These are phyloP conservation scores for Huntiella bhutanensis DNA, from an alignment of 2,329 filamentous ascomycete genomes.

Conservation along the genomic window DNA sequence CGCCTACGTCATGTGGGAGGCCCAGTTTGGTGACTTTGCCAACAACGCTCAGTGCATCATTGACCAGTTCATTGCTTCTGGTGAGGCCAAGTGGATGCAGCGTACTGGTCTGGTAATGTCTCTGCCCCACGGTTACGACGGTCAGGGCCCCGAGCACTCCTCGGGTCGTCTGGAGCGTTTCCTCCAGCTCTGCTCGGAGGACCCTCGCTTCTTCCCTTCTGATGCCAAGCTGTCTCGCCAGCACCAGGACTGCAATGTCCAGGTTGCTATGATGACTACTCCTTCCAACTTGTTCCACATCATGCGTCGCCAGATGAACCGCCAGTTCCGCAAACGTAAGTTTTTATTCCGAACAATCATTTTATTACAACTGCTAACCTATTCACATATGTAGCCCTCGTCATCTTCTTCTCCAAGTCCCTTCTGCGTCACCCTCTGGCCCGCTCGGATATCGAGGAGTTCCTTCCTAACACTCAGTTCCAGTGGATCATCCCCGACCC, in stretches of 20 bases:
- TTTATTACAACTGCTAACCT: background rate
- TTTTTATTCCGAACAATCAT: constrained; percentile 14
- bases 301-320: constrained; percentile 91
- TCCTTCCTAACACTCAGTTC: constrained; percentile 83
- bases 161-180: constrained; percentile 95
- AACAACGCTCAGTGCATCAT: constrained; percentile 99
- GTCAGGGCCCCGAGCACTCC: constrained; percentile 94
- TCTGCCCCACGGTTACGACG: constrained; percentile 92
- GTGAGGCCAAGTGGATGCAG: constrained; percentile 97
- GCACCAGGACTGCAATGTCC: constrained; percentile 99
- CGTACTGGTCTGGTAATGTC: constrained; percentile 92
- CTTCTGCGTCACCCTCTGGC: constrained; percentile 86
- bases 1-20: constrained; percentile 97
- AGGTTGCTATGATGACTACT: constrained; percentile 93
- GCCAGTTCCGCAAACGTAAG: constrained; percentile 97
- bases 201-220: constrained; percentile 79
- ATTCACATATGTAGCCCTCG: constrained; percentile 40
- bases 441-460: constrained; percentile 77
- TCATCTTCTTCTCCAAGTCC: constrained; percentile 97
- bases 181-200: constrained; percentile 92
- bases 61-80: constrained; percentile 95
- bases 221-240: constrained; percentile 83
- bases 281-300: constrained; percentile 94
- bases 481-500: constrained; percentile 89
- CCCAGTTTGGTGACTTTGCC: constrained; percentile 97